phyloP scores from a whole-genome alignment of 2,329 filamentous ascomycete genomes.

The Venturia pyrina region DNA sequence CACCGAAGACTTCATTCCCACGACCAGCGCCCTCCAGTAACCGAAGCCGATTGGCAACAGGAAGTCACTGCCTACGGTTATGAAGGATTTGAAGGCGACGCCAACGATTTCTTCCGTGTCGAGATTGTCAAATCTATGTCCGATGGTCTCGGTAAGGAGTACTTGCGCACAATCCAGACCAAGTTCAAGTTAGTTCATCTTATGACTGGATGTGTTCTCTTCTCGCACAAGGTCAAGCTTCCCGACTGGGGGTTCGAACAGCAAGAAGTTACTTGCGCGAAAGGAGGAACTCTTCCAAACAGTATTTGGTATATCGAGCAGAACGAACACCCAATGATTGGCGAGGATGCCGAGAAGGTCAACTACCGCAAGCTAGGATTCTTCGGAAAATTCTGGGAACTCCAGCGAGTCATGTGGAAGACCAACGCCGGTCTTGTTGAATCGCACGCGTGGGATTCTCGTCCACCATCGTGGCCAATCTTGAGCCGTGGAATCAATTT shows the following conservation, averaged over 20 bases:
- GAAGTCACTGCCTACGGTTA: slow-evolving; percentile 96
- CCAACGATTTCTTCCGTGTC: slow-evolving; percentile 89
- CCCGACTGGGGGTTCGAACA: slow-evolving; percentile 97
- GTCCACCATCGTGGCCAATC: slow-evolving; percentile 85
- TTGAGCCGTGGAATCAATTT: slow-evolving; percentile 96
- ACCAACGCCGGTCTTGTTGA: slow-evolving; percentile 95
- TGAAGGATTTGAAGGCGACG: slow-evolving; percentile 91
- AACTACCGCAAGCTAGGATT: slow-evolving; percentile 94
- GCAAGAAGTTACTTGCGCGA: slow-evolving; percentile 97
- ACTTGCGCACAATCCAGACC: slow-evolving; percentile 85
- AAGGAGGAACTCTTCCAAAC: slow-evolving; percentile 84
- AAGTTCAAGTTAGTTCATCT: slow-evolving; percentile 93
- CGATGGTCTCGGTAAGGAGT: slow-evolving; percentile 68
- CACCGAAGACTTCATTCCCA: slow-evolving; percentile 91
- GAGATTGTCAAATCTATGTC: slow-evolving; percentile 92
- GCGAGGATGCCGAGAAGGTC: slow-evolving; percentile 73
- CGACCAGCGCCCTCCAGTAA: slow-evolving; percentile 57
- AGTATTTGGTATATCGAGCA: slow-evolving; percentile 94
- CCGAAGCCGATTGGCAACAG: slow-evolving; percentile 64
- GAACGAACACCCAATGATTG: slow-evolving; percentile 74
- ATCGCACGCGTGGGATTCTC: slow-evolving; percentile 96
- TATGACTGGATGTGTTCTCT: slow-evolving; percentile 93
- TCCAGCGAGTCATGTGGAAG: slow-evolving; percentile 97
- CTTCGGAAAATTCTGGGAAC: slow-evolving; percentile 94
- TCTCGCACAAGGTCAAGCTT: slow-evolving; percentile 98